Percentiles rank a stretch among this genome's conserved stretches.
Evolutionary conservation across 2,329 filamentous ascomycete species (phyloP).

Genomic region (Penicillium sp.): DNA sequence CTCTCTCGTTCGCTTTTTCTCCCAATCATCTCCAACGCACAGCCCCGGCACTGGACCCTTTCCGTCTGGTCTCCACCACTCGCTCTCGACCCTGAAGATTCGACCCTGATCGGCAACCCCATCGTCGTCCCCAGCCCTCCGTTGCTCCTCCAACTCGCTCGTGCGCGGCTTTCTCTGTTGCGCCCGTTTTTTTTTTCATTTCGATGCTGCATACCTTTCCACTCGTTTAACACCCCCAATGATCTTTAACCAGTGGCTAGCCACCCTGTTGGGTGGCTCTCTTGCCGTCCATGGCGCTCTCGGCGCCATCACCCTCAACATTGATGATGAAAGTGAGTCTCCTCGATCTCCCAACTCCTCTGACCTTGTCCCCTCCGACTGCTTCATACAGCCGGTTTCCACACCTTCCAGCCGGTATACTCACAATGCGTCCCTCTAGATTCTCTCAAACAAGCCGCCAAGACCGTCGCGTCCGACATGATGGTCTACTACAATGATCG

Average conservation of each 20-base stretch:
- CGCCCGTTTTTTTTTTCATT: not conserved
- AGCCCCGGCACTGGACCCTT: slow-evolving; percentile 7
- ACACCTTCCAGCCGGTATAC: not conserved
- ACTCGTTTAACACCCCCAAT: slow-evolving; percentile 16
- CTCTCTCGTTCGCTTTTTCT: not conserved
- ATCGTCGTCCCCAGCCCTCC: not conserved
- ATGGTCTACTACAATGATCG: slow-evolving; percentile 42
- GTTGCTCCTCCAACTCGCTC: not conserved
- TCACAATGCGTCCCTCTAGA: slow-evolving; percentile 15
- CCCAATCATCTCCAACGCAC: not conserved
- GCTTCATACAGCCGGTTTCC: not conserved
- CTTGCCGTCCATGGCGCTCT: slow-evolving; percentile 20
- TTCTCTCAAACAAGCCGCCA: slow-evolving; percentile 38
- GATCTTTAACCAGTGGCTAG: slow-evolving; percentile 23
- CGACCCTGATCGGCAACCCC: not conserved
- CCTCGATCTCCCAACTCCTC: not conserved
- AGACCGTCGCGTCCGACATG: slow-evolving; percentile 41
- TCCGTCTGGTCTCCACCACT: not conserved
- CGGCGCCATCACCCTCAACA: slow-evolving; percentile 21
- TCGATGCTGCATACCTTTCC: slow-evolving; percentile 14
- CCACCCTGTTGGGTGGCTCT: slow-evolving; percentile 22
- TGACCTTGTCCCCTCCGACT: not conserved
- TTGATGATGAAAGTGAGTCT: slow-evolving; percentile 21
- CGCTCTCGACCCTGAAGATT: not conserved
- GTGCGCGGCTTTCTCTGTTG: not conserved